These are phyloP conservation scores for Thalassiosira exigua DNA, from an alignment of 352 stramenopile species.

Conservation along the genomic window DNA sequence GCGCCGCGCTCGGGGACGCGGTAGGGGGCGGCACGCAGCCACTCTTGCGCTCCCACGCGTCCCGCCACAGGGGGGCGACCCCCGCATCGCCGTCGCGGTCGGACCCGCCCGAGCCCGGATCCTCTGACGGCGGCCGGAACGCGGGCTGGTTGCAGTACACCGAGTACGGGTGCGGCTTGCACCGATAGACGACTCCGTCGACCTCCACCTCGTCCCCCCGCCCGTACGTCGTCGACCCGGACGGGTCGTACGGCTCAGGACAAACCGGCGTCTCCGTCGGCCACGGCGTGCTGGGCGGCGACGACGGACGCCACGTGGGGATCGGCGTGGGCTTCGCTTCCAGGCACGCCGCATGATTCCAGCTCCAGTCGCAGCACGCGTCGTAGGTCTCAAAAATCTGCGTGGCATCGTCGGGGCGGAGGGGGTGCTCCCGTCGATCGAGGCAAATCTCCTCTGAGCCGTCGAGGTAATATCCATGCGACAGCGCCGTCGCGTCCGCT, in stretches of 20 bases:
- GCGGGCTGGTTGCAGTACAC: not conserved
- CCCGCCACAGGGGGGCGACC: not conserved
- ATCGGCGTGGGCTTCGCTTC: not conserved
- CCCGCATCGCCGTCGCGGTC: not conserved
- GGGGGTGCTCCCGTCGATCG: not conserved
- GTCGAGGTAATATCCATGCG: not conserved
- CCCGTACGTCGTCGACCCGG: not conserved
- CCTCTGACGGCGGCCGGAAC: not conserved
- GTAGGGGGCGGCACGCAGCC: not conserved
- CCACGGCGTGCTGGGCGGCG: not conserved
- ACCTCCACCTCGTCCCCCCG: not conserved
- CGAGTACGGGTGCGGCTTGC: not conserved
- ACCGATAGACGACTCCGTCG: not conserved
- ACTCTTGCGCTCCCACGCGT: not conserved
- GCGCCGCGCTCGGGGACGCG: not conserved
- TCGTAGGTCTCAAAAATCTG: not conserved
- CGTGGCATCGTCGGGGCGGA: not conserved
- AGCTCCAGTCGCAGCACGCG: not conserved
- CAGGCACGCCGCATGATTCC: not conserved
- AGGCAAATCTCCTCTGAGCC: not conserved
- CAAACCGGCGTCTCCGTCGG: not conserved
- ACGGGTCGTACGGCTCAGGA: not conserved
- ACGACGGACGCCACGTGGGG: not conserved
- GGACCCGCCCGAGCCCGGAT: not conserved
- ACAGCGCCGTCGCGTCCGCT: not conserved